Conservation (phyloP, 2,329 filamentous ascomycete genomes). For the Colletotrichum zoysiae region DNA sequence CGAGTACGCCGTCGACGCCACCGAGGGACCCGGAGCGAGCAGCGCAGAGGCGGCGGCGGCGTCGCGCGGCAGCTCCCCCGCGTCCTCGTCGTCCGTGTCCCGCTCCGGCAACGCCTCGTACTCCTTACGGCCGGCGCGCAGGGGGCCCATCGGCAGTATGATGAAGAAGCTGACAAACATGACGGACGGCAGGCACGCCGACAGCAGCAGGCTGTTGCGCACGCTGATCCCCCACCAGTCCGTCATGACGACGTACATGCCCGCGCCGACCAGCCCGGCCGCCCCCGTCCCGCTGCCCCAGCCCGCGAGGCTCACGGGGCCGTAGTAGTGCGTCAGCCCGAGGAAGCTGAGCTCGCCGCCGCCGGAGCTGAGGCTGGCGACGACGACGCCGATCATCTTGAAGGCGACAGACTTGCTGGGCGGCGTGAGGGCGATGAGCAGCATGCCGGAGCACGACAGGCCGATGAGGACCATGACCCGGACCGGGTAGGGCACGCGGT, state of each 20-base stretch:
- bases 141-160: constrained; percentile 77
- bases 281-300: constrained; percentile 96
- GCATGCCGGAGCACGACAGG: constrained; percentile 87
- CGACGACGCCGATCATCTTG: constrained; percentile 85
- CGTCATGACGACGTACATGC: constrained; percentile 88
- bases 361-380: constrained; percentile 88
- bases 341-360: constrained; percentile 92
- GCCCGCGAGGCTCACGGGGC: constrained; percentile 84
- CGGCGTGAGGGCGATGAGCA: constrained; percentile 86
- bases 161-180: constrained; percentile 91
- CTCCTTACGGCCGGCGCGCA: constrained; percentile 64
- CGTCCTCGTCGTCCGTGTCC: constrained; percentile 54
- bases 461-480: constrained; percentile 81
- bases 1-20: constrained; percentile 57
- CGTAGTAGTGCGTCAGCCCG: constrained; percentile 93
- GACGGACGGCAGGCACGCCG: constrained; percentile 81
- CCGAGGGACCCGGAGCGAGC: constrained; percentile 58
- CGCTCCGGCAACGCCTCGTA: constrained; percentile 67
- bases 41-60: constrained; percentile 63
- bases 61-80: constrained; percentile 52
- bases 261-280: constrained; percentile 87
- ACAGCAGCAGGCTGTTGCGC: constrained; percentile 78
- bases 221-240: constrained; percentile 83
- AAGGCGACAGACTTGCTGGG: constrained; percentile 72
- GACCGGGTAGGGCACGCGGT: constrained; percentile 82